Conservation (phyloP, 1,284 basidiomycete species). For the Apiotrichum gamsii region DNA sequence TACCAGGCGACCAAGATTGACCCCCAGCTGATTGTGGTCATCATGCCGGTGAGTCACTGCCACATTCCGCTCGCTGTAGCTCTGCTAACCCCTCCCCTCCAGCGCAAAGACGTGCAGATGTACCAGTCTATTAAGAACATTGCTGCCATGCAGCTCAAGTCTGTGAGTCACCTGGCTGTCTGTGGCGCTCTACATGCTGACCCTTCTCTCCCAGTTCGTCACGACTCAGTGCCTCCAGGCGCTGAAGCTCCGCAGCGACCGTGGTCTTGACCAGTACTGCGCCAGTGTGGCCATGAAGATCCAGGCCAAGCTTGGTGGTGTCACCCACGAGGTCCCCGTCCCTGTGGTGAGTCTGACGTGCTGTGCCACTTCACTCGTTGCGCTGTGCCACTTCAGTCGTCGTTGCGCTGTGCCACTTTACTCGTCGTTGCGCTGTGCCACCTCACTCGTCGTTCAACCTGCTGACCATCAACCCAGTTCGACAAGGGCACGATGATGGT, state of each 20-base stretch:
- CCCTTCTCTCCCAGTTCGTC: background rate
- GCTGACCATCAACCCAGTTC: no score
- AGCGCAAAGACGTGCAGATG: conserved; percentile 36
- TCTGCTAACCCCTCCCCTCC: background rate
- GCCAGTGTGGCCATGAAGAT: conserved; percentile 46
- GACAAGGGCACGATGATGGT: conserved; percentile 48
- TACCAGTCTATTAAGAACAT: conserved; percentile 48
- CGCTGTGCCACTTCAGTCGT: background rate
- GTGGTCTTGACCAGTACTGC: conserved; percentile 49
- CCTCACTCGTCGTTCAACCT: no score
- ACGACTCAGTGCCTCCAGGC: conserved; percentile 44
- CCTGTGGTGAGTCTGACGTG: conserved; percentile 10
- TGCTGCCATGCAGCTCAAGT: conserved; percentile 21
- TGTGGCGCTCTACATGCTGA: background rate
- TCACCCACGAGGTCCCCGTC: conserved; percentile 44
- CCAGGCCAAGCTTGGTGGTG: conserved; percentile 51
- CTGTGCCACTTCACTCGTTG: background rate
- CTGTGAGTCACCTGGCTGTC: no score
- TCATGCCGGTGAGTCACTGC: conserved; percentile 32
- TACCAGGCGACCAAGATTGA: conserved; percentile 28
- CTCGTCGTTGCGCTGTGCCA: no score
- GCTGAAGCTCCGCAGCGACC: conserved; percentile 40
- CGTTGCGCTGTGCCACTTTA: no score
- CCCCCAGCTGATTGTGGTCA: conserved; percentile 43
- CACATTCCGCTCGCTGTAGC: no score